These are phyloP conservation scores for Pleurotus cornucopiae DNA, from an alignment of 768 basidiomycete species.

Conservation along the genomic window DNA sequence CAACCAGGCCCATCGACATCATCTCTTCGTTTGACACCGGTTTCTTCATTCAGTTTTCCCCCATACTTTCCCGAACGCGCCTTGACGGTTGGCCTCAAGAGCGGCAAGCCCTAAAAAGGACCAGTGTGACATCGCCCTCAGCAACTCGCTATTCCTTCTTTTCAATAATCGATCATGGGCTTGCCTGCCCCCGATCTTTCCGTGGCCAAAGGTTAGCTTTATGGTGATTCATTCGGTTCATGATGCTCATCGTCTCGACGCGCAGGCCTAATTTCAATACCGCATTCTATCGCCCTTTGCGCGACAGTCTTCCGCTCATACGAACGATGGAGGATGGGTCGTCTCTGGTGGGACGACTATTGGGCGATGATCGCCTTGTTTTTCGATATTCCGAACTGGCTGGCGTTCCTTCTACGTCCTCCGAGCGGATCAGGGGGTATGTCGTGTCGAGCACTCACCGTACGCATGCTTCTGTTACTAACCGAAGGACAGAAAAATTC, in stretches of 20 bases:
- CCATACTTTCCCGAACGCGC: background rate
- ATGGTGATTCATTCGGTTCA: too few relatives aligned
- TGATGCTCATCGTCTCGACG: background rate
- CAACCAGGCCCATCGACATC: background rate
- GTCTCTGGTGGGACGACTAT: slow-evolving; percentile 18
- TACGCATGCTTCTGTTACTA: background rate
- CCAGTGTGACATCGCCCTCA: too few relatives aligned
- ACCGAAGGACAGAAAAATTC: background rate
- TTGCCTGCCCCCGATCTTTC: background rate
- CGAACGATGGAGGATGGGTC: slow-evolving; percentile 13
- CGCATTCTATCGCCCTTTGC: slow-evolving; percentile 9
- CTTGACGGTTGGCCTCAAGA: background rate
- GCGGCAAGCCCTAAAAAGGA: background rate
- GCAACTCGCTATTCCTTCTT: too few relatives aligned
- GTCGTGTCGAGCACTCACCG: background rate
- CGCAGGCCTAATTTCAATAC: background rate
- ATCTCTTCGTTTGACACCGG: background rate
- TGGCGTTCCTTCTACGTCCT: background rate
- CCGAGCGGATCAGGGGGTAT: slow-evolving; percentile 13
- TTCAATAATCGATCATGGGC: background rate
- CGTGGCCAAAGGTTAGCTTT: background rate
- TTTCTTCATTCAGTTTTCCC: background rate
- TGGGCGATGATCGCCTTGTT: slow-evolving; percentile 12
- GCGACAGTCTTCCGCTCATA: slow-evolving; percentile 14
- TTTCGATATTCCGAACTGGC: slow-evolving; percentile 12